Percentiles rank a stretch among this genome's conserved stretches.
phyloP scores from a whole-genome alignment of 2,329 filamentous ascomycete species.

The Chaetomiaceae sp. region DNA sequence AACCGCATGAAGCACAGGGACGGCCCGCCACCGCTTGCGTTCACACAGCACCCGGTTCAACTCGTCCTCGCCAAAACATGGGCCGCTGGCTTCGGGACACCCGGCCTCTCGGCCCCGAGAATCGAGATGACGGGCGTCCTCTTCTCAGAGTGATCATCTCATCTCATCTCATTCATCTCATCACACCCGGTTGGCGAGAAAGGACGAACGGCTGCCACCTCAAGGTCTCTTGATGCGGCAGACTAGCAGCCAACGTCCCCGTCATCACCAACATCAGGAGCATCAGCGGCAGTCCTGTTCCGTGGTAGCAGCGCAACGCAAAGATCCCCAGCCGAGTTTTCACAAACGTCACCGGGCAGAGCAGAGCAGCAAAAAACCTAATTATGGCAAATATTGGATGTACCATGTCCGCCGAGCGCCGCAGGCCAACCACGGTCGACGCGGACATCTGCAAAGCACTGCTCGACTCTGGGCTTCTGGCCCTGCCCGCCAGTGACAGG shows the following conservation, averaged over 20 bases:
- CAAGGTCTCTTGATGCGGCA: background rate
- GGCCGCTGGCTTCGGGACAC: too few species aligned
- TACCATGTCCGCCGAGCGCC: slow-evolving; percentile 23
- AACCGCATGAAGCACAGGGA: background rate
- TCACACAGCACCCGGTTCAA: background rate
- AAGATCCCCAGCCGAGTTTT: background rate
- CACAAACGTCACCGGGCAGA: slow-evolving; percentile 3
- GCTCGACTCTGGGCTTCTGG: slow-evolving; percentile 15
- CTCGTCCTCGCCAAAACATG: too few species aligned
- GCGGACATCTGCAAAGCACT: slow-evolving; percentile 17
- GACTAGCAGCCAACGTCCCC: background rate
- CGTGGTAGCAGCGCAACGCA: too few species aligned
- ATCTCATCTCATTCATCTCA: background rate
- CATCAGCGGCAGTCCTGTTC: too few species aligned
- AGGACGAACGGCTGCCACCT: background rate
- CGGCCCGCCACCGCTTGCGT: slow-evolving; percentile 4
- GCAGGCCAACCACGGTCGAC: slow-evolving; percentile 22
- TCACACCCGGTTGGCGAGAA: background rate
- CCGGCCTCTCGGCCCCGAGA: slow-evolving; percentile 10
- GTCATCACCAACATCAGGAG: background rate
- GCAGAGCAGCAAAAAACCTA: slow-evolving; percentile 26
- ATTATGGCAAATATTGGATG: slow-evolving; percentile 37
- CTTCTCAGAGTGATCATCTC: background rate
- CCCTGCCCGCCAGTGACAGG: slow-evolving; percentile 23
- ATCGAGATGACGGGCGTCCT: background rate